A percentile compares a stretch with the other conserved stretches of the same genome.
Conservation (phyloP, 2,329 filamentous ascomycete species). For the Blastomyces gilchristii region DNA sequence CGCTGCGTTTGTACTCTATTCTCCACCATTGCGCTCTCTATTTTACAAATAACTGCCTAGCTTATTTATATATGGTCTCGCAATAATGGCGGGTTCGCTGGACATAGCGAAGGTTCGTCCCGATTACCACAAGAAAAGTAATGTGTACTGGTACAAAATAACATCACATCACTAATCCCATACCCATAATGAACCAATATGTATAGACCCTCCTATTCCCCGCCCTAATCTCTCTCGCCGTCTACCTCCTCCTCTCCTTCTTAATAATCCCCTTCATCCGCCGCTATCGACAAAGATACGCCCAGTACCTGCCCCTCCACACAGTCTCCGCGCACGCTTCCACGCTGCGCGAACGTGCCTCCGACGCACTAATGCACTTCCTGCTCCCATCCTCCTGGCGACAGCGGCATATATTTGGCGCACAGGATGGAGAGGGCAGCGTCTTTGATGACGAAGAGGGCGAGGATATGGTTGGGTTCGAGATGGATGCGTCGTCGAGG, state of each 20-base stretch:
- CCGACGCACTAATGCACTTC: slow-evolving; percentile 34
- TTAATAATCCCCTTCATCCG: slow-evolving; percentile 59
- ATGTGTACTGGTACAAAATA: too few species aligned
- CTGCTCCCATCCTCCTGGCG: slow-evolving; percentile 35
- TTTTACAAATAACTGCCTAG: neutral
- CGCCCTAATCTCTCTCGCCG: slow-evolving; percentile 56
- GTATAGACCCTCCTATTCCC: slow-evolving; percentile 58
- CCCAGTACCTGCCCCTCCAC: slow-evolving; percentile 62
- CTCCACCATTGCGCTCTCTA: neutral
- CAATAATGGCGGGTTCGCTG: slow-evolving; percentile 11
- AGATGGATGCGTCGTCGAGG: slow-evolving; percentile 41
- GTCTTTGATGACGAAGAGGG: slow-evolving; percentile 60
- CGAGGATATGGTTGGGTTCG: slow-evolving; percentile 41
- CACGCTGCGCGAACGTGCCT: slow-evolving; percentile 41
- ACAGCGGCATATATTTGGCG: slow-evolving; percentile 33
- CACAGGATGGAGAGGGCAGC: slow-evolving; percentile 32
- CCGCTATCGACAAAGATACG: slow-evolving; percentile 59
- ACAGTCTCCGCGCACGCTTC: slow-evolving; percentile 43
- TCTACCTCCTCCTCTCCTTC: slow-evolving; percentile 58
- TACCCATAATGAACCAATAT: neutral
- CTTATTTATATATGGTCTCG: neutral
- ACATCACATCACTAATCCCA: slow-evolving; percentile 12
- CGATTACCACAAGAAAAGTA: neutral
- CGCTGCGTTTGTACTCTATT: neutral
- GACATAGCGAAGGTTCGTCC: slow-evolving; percentile 10